These are phyloP conservation scores for Verticillium zaregamsianum DNA, from an alignment of 2,329 filamentous ascomycete genomes.

Conservation along the genomic window DNA sequence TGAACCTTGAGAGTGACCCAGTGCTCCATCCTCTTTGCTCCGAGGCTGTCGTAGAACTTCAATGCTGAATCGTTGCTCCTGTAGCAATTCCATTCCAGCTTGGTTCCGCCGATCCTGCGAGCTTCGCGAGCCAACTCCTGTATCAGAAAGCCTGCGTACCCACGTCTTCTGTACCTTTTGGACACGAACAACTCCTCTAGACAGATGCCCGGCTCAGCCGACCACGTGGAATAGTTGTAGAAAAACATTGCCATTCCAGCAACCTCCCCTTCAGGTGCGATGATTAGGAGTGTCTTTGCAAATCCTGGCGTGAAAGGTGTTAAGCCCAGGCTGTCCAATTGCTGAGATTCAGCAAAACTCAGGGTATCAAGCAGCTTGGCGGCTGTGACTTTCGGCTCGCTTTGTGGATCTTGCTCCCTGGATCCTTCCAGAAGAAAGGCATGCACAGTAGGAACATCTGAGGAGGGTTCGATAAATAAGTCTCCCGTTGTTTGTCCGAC, in stretches of 20 bases:
- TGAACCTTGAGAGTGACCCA: constrained; percentile 7
- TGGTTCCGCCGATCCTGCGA: constrained; percentile 1
- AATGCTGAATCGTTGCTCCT: constrained; percentile 7
- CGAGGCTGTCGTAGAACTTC: constrained; percentile 10
- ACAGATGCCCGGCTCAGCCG: constrained; percentile 5
- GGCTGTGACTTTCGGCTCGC: background rate
- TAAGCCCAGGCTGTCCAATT: background rate
- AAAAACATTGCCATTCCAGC: constrained; percentile 11
- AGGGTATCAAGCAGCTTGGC: background rate
- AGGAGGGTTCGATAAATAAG: background rate
- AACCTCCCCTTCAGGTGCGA: constrained; percentile 2
- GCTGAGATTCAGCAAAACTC: background rate
- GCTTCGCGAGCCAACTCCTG: constrained; percentile 7
- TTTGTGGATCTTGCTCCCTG: background rate
- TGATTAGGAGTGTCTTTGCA: constrained; percentile 4
- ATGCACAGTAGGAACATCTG: background rate
- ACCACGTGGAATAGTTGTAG: constrained; percentile 12
- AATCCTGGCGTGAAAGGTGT: background rate
- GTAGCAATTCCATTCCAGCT: constrained; percentile 12
- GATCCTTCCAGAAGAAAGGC: background rate
- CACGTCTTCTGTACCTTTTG: constrained; percentile 2
- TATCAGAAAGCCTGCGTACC: constrained; percentile 8
- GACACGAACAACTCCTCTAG: constrained; percentile 11
- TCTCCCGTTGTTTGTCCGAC: background rate
- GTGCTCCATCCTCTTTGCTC: constrained; percentile 6